Conservation (phyloP, 2,329 filamentous ascomycete genomes). For the Chrysoporthe deuterocubensis region DNA sequence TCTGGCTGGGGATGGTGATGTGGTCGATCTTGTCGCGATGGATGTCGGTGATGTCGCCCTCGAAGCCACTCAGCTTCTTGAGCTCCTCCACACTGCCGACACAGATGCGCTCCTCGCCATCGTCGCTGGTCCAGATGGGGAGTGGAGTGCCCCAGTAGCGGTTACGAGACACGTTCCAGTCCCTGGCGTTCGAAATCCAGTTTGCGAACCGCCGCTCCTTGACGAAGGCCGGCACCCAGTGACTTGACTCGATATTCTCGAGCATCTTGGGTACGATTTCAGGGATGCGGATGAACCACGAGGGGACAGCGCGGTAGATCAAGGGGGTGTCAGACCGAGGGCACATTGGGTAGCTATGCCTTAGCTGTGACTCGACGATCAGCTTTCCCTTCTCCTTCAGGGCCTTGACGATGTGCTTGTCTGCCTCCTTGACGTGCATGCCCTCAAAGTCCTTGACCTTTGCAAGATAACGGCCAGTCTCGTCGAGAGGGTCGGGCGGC, state of each 20-base stretch:
- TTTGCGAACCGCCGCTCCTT: conserved; percentile 90
- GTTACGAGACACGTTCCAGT: conserved; percentile 95
- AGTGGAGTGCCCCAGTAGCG: conserved; percentile 95
- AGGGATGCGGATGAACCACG: conserved; percentile 92
- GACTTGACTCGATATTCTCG: conserved; percentile 84
- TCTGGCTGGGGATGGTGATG: conserved; percentile 90
- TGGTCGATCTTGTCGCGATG: conserved; percentile 92
- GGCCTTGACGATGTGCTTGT: conserved; percentile 91
- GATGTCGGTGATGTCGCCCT: conserved; percentile 81
- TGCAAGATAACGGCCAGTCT: conserved; percentile 76
- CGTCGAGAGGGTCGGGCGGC: conserved; percentile 91
- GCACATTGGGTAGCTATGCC: conserved; percentile 92
- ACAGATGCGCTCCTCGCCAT: conserved; percentile 84
- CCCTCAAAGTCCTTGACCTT: conserved; percentile 82
- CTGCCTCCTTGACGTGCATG: conserved; percentile 87
- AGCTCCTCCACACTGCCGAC: conserved; percentile 85
- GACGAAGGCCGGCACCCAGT: conserved; percentile 90
- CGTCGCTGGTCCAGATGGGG: conserved; percentile 89
- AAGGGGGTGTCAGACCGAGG: conserved; percentile 93
- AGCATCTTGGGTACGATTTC: conserved; percentile 86
- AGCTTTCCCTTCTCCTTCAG: conserved; percentile 77
- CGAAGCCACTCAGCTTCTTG: conserved; percentile 82
- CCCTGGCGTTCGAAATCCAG: conserved; percentile 88
- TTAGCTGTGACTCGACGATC: conserved; percentile 84
- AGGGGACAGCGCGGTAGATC: conserved; percentile 89